Evolutionary conservation across 805 yeast genomes (phyloP).

Genomic region (Scheffersomyces amazonensis): DNA sequence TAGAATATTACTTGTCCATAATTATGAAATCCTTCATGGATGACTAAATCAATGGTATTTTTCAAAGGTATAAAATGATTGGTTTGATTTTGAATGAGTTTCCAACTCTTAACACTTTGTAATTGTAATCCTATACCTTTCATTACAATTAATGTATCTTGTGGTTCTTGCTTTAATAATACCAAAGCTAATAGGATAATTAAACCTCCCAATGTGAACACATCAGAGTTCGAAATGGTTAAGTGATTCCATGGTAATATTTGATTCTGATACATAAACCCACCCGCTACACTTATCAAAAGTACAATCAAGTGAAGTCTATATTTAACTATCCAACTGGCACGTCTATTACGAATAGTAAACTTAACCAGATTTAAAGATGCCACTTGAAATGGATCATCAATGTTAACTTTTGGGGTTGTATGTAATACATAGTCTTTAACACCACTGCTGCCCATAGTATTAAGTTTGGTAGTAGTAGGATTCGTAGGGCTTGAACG

Average conservation of each 20-base stretch:
- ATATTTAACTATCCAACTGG: constrained; percentile 2
- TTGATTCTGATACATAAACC: not conserved
- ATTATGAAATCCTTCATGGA: constrained; percentile 74
- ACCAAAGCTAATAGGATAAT: constrained; percentile 6
- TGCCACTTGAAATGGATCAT: constrained; percentile 2
- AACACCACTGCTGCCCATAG: too few relatives aligned
- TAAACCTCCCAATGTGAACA: too few relatives aligned
- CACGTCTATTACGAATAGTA: constrained; percentile 11
- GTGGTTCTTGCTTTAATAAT: constrained; percentile 28
- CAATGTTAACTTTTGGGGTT: constrained; percentile 15
- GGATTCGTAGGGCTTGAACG: too few relatives aligned
- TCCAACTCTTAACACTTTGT: constrained; percentile 24
- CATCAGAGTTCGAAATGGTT: not conserved
- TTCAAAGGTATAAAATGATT: constrained; percentile 53
- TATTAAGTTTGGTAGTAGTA: too few relatives aligned
- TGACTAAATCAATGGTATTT: constrained; percentile 59
- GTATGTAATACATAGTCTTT: constrained; percentile 29
- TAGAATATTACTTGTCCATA: constrained; percentile 63
- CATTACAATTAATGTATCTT: constrained; percentile 43
- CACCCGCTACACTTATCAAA: constrained; percentile 3
- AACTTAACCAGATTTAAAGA: constrained; percentile 15
- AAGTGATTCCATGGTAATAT: not conserved
- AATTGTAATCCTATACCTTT: constrained; percentile 49
- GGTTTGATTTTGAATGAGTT: constrained; percentile 10
- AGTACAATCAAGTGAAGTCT: constrained; percentile 4